phyloP scores from a whole-genome alignment of 108 stramenopile genomes.

The Nitzschia palea region DNA sequence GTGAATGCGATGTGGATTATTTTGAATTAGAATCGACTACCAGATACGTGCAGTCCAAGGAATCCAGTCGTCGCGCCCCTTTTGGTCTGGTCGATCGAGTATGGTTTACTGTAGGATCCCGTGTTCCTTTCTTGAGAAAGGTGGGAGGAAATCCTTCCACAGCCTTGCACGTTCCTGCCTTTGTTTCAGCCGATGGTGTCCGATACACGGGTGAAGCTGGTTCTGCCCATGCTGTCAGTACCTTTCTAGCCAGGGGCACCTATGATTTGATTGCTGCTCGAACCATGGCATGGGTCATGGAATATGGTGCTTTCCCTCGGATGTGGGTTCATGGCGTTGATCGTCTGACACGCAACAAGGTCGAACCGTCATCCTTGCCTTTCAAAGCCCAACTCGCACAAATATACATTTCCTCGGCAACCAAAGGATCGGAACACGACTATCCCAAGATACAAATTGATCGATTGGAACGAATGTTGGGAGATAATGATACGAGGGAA shows the following conservation, averaged over 20 bases:
- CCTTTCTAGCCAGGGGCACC: constrained; percentile 2
- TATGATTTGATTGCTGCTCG: constrained; percentile 20
- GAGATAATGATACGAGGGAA: neutral
- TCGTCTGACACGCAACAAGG: neutral
- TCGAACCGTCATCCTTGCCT: neutral
- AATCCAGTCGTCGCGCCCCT: no score
- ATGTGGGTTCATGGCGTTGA: constrained; percentile 7
- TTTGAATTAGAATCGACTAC: no score
- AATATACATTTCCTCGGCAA: neutral
- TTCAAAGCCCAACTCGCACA: constrained; percentile 7
- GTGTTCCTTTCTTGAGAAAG: no score
- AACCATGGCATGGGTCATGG: neutral
- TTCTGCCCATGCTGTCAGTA: constrained; percentile 7
- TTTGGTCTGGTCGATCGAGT: no score
- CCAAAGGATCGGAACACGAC: neutral
- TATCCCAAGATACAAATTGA: constrained; percentile 4
- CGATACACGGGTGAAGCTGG: no score
- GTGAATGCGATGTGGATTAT: no score
- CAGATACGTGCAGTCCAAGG: no score
- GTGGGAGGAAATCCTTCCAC: no score
- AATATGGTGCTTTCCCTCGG: neutral
- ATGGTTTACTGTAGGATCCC: no score
- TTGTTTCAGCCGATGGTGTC: no score
- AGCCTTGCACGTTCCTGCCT: no score
- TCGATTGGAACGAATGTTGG: constrained; percentile 21